Conservation (phyloP, 2,329 filamentous ascomycete species). For the Aspergillus ochraceoroseus region DNA sequence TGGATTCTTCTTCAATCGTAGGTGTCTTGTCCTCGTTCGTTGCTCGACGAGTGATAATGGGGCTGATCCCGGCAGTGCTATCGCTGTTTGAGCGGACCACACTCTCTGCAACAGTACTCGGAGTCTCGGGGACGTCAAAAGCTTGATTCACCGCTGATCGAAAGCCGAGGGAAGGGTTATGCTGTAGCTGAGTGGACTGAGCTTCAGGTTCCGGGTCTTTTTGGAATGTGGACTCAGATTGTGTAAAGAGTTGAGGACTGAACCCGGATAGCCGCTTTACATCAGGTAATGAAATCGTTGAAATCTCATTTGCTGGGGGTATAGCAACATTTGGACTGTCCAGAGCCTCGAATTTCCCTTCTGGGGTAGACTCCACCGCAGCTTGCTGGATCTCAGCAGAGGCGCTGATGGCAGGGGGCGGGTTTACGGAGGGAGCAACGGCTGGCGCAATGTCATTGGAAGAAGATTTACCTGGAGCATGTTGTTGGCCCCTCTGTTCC, state of each 20-base stretch:
- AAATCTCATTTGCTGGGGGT: slow-evolving; percentile 13
- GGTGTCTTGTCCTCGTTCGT: slow-evolving; percentile 45
- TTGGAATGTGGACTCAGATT: slow-evolving; percentile 15
- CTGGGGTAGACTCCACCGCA: not conserved
- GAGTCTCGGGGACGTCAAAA: slow-evolving; percentile 56
- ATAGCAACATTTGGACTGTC: not conserved
- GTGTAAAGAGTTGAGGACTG: slow-evolving; percentile 27
- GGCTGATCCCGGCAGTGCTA: slow-evolving; percentile 60
- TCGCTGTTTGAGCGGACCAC: slow-evolving; percentile 58
- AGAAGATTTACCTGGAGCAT: slow-evolving; percentile 17
- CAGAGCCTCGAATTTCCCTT: not conserved
- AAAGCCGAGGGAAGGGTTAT: slow-evolving; percentile 54
- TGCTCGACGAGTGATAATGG: slow-evolving; percentile 53
- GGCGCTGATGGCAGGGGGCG: slow-evolving; percentile 2
- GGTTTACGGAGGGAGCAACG: slow-evolving; percentile 6
- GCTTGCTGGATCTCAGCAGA: slow-evolving; percentile 5
- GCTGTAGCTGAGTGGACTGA: slow-evolving; percentile 40
- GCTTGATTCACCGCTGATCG: slow-evolving; percentile 60
- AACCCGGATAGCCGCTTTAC: slow-evolving; percentile 43
- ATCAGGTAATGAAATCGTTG: slow-evolving; percentile 38
- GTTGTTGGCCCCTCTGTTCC: slow-evolving; percentile 51
- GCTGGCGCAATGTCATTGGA: slow-evolving; percentile 1
- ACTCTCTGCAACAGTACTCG: slow-evolving; percentile 50
- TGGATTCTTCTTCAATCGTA: slow-evolving; percentile 53
- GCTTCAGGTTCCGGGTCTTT: slow-evolving; percentile 15